Evolutionary conservation across 345 rosid species (phyloP), one percentile per base, ranked within the genome.

Genomic region (Erodium maritimum): DNA sequence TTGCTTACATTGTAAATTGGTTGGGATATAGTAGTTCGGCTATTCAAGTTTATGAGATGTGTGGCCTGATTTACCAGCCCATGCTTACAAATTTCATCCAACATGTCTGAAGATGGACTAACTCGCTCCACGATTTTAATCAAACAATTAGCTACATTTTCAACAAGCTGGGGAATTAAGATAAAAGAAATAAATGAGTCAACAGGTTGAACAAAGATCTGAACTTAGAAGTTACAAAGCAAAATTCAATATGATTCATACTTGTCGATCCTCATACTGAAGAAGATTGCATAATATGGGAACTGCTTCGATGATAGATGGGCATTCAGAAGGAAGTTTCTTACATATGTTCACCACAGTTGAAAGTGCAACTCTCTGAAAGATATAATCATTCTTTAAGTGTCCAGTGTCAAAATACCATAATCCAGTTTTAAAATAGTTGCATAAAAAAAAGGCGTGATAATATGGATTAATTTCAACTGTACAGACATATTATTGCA

Each of bases 321-420:
- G 72, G 52, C 71, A 61, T 24, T 88, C 95, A 20, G 83, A 63
- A 54, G 96, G 86, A 74, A 91, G 89, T 70, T 80, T 83, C 82
- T 71, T 80, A 67, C 96, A 91, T 68, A 88, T 84, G 72, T 91
- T 91, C 60, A 81, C 89, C 69, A 91, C 95, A 48, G 85, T 78
- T 63, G 89, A 85, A 75, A 91, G 85, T 25, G 96, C 96, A 64
- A 84, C 94, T 65, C 99, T 88, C 99, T 91, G 77, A 54, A 65
- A 62, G 51, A 66, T 52, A 68, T 48, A 58, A 52, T 17, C 37
- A 29, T 57, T 62, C 54, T 42, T 7, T 42, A 0, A 42, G 48
- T 14, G 14, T 42, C 48, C 14, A 42, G 17, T 7, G 48, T 42
- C 37, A 42, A 42, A 42, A 42, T 12, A 42, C 14, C 14, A 42